These are phyloP conservation scores for Phytopythium chamaehyphon DNA, from an alignment of 352 stramenopile species.

Conservation along the genomic window DNA sequence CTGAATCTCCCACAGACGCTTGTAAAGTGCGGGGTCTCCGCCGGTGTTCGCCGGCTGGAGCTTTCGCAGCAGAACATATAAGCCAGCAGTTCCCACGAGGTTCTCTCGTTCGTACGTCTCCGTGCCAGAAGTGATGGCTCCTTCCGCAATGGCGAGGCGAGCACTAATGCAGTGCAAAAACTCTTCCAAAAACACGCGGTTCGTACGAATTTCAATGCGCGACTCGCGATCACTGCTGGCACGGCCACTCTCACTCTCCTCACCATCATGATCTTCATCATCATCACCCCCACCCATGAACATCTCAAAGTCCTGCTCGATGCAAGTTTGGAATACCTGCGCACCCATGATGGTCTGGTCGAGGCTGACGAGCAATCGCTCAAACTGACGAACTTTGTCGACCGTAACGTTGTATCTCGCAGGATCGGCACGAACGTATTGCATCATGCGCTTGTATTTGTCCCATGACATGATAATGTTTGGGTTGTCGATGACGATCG, in stretches of 20 bases:
- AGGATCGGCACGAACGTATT: constrained; percentile 83
- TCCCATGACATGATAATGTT: constrained; percentile 85
- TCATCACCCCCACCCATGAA: constrained; percentile 57
- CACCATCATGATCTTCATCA: constrained; percentile 60
- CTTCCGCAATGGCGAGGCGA: constrained; percentile 54
- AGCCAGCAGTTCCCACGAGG: constrained; percentile 81
- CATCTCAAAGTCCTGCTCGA: constrained; percentile 88
- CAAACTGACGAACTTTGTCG: constrained; percentile 83
- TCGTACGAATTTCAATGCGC: constrained; percentile 79
- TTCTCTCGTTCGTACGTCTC: constrained; percentile 89
- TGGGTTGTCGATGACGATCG: constrained; percentile 87
- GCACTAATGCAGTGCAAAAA: constrained; percentile 83
- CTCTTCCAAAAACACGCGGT: constrained; percentile 83
- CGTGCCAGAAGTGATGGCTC: constrained; percentile 72
- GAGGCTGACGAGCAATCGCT: constrained; percentile 80
- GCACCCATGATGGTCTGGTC: constrained; percentile 88
- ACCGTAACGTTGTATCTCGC: constrained; percentile 78
- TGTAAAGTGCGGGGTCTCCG: constrained; percentile 88
- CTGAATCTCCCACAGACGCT: constrained; percentile 87
- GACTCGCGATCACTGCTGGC: constrained; percentile 64
- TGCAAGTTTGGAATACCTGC: constrained; percentile 83
- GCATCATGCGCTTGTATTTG: constrained; percentile 91
- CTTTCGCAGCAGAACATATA: constrained; percentile 88
- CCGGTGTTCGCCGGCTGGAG: constrained; percentile 80
- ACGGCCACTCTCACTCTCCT: constrained; percentile 45